Base-by-base conservation (phyloP, 768 basidiomycete genomes). In the Suillus subaureus region DNA sequence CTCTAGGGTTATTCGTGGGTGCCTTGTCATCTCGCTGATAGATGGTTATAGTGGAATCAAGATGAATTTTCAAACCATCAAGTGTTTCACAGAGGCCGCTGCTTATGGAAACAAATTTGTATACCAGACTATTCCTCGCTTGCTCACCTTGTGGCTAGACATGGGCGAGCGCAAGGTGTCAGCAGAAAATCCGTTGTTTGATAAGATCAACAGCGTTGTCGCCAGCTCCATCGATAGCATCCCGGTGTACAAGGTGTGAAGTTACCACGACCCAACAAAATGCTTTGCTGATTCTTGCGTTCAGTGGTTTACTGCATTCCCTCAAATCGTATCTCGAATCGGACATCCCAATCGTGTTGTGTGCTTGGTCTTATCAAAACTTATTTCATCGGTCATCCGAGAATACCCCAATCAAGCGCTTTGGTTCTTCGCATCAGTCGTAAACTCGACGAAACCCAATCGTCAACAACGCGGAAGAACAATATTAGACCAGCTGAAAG, bases 291-390 rank as follows among this genome's bases (percentile, higher is more conserved):
- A 63, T 51, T 69, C 6, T 67, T 61, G 5, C 28, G 55, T 61
- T 18, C 56, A 99, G 96, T 99, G 97, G 95, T 92, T 89, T 70
- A 96, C 92, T 0, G 96, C 95, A 1, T 96, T 98, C 68, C 96
- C 96, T 4, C 97, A 99, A 81, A 93, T 99, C 61, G 94, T 96
- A 16, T 99, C 97, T 16, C 88, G 97, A 9, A 90, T 99, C 39
- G 91, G 90, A 15, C 93, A 97, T 69, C 78, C 75, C 5, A 90
- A 92, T 70, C 68, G 76, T 13, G 81, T 80, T 1, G 89, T 94
- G 4, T 89, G 85, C 72, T 76, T 73, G 0, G 76, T 88, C 4
- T 79, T 99, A 26, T 81, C 84, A 3, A 78, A 74, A 56, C 84
- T 99, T 40, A 94, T 99, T 63, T 76, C 80, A 18, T 79, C 74